Evolutionary conservation across 2,329 filamentous ascomycete species (phyloP).

Genomic region (Diaporthe eres): DNA sequence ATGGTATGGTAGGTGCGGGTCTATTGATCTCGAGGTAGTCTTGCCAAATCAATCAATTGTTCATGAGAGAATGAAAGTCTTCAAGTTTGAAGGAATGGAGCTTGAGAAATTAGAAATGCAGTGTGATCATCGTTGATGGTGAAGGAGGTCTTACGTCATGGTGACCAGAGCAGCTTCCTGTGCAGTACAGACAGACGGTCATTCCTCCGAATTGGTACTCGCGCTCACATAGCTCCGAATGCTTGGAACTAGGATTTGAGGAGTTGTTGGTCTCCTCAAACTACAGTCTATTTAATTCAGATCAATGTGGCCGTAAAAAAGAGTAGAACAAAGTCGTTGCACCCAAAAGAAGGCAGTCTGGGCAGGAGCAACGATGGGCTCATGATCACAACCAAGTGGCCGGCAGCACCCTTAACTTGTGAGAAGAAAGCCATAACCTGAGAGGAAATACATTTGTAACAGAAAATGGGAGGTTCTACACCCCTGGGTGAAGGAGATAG

Average conservation of each 20-base stretch:
- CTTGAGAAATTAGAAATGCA: background rate
- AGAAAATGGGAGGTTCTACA: background rate
- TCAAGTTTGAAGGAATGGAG: background rate
- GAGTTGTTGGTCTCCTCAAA: no score
- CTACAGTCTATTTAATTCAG: no score
- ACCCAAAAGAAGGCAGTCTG: background rate
- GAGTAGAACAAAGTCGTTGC: no score
- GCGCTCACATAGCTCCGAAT: background rate
- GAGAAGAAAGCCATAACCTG: background rate
- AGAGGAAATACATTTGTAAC: background rate
- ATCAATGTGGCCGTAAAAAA: no score
- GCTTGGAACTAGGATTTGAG: no score
- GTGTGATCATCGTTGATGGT: conserved; percentile 12
- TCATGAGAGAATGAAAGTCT: background rate
- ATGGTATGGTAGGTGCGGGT: background rate
- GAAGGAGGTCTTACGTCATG: conserved; percentile 36
- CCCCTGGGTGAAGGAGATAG: background rate
- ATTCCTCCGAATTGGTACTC: background rate
- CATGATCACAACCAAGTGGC: background rate
- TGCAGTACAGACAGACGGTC: no score
- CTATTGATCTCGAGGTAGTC: background rate
- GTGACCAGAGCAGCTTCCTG: conserved; percentile 22
- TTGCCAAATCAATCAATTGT: background rate
- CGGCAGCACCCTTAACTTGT: background rate
- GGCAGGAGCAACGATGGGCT: background rate